Base-by-base conservation (phyloP, 2,329 filamentous ascomycete species). In the Trichoderma pleuroti region DNA sequence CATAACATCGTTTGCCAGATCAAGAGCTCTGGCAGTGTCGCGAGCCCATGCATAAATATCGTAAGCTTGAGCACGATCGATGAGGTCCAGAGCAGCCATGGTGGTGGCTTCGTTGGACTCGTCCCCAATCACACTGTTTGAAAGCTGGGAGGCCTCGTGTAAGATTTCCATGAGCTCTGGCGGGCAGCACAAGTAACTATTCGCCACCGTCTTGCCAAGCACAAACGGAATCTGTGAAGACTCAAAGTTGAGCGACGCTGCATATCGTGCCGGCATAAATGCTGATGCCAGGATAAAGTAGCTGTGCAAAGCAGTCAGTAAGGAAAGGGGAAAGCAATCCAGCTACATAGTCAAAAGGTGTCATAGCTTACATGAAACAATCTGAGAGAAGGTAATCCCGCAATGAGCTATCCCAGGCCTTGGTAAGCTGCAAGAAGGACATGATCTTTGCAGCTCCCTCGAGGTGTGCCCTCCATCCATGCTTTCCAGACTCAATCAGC, bases 121-220 rank as follows among this genome's bases (percentile, higher is more conserved):
- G 24, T 76, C 72, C 8, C 75, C 75, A 6, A 73, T 72, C 7
- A 73, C 72, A 14, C 74, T 74, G 36, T 79, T 80, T 2, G 81
- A 82, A 1, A 86, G 74, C 54, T 79, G 80, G 3, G 82, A 81
- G 5, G 84, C 83, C 5, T 79, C 75, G 9, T 85, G 78, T 36
- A 85, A 77, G 2, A 84, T 82, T 56, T 82, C 78, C 28, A 86
- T 77, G 2, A 85, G 79, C 3, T 80, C 77, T 0, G 84, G 82
- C 1, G 83, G 83, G 26, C 81, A 84, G 73, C 84, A 84, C 34
- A 85, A 78, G 65, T 85, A 86, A 72, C 82, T 85, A 54, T 84
- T 83, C 2, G 81, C 78, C 11, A 82, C 79, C 9, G 83, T 81
- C 52, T 80, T 79, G 9, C 77, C 75, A 0, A 86, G 77, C 10